These are phyloP conservation scores for Sugiyamaella chiloensis DNA, from an alignment of 805 yeast species.

Conservation along the genomic window DNA sequence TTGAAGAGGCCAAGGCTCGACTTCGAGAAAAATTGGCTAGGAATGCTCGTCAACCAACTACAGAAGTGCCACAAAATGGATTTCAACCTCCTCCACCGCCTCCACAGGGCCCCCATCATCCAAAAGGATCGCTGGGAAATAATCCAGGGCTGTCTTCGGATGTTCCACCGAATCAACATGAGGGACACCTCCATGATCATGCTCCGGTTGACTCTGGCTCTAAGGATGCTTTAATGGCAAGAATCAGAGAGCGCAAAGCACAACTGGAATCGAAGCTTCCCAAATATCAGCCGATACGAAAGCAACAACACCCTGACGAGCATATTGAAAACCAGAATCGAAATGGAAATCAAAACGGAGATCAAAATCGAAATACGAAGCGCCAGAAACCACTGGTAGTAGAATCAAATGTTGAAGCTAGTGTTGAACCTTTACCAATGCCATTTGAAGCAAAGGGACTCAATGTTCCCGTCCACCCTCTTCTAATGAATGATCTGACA, in stretches of 20 bases:
- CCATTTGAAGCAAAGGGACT: conserved; percentile 28
- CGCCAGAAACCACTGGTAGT: no score
- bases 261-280: conserved; percentile 10
- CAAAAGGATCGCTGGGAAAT: background rate
- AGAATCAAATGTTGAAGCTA: no score
- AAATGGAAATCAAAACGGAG: no score
- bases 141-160: background rate
- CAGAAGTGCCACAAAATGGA: background rate
- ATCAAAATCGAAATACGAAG: no score
- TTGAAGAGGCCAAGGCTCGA: conserved; percentile 7
- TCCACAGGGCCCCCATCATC: background rate
- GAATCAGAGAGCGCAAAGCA: conserved; percentile 24
- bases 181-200: conserved; percentile 75
- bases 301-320: no score
- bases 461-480: conserved; percentile 33
- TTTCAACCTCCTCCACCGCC: background rate
- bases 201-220: conserved; percentile 90
- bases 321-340: no score
- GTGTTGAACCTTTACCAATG: no score
- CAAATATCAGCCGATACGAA: no score
- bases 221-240: conserved; percentile 46
- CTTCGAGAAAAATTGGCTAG: background rate
- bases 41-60: background rate
- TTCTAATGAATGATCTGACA: conserved; percentile 19
- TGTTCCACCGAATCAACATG: background rate